phyloP scores from a whole-genome alignment of 108 stramenopile species.

The Cyclotella kingstonii region DNA sequence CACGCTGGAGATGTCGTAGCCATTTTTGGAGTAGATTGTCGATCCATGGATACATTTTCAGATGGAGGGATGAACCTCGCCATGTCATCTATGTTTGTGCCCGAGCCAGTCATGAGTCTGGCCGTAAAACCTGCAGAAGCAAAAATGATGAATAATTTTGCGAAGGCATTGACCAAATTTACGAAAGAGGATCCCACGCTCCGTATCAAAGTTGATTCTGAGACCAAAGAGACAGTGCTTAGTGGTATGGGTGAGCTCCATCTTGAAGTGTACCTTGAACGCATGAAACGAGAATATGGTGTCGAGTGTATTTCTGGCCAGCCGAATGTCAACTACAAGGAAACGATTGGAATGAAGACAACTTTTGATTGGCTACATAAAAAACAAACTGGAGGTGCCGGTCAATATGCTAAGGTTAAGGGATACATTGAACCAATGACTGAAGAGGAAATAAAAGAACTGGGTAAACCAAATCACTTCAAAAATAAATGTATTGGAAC shows the following conservation, averaged over 20 bases:
- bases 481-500: constrained; percentile 92
- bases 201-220: constrained; percentile 85
- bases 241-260: constrained; percentile 99
- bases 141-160: constrained; percentile 83
- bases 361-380: constrained; percentile 98
- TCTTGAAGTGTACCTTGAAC: constrained; percentile 98
- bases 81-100: constrained; percentile 97
- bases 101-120: constrained; percentile 97
- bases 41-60: constrained; percentile 97
- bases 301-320: constrained; percentile 91
- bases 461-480: constrained; percentile 81
- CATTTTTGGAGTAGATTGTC: constrained; percentile 99
- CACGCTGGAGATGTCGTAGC: constrained; percentile 98
- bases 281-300: constrained; percentile 96
- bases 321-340: constrained; percentile 98
- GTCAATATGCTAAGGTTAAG: constrained; percentile 96
- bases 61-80: constrained; percentile 85
- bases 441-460: constrained; percentile 79
- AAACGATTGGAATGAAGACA: constrained; percentile 83
- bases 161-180: constrained; percentile 94
- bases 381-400: constrained; percentile 98
- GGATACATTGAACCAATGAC: constrained; percentile 95
- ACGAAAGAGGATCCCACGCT: constrained; percentile 99
- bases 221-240: constrained; percentile 96
- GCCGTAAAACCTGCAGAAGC: constrained; percentile 90